Percentiles rank a stretch among this genome's conserved stretches.
Evolutionary conservation across 2,329 filamentous ascomycete species (phyloP).

Genomic region (Didymella keratinophila): DNA sequence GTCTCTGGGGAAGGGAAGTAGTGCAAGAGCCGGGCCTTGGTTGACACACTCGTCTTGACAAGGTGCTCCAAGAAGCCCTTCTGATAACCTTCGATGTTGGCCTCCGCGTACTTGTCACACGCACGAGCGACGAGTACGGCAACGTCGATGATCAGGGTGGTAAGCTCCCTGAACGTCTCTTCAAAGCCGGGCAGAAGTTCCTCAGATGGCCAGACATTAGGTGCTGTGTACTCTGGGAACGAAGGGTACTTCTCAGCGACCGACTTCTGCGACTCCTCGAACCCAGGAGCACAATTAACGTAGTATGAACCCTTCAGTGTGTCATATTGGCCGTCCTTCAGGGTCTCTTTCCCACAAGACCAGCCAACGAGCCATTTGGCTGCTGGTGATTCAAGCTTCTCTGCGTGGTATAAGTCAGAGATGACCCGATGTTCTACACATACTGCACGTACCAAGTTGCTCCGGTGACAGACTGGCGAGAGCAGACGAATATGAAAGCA

Average conservation of each 20-base stretch:
- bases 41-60: constrained; percentile 83
- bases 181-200: constrained; percentile 77
- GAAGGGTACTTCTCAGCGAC: constrained; percentile 62
- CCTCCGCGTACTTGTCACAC: constrained; percentile 84
- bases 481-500: constrained; percentile 88
- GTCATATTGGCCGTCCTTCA: constrained; percentile 79
- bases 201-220: constrained; percentile 85
- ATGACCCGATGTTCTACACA: background rate
- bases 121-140: constrained; percentile 88
- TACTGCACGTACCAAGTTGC: constrained; percentile 68
- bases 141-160: constrained; percentile 84
- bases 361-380: constrained; percentile 73
- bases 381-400: constrained; percentile 57
- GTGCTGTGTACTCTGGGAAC: constrained; percentile 87
- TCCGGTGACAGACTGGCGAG: constrained; percentile 78
- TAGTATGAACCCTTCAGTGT: constrained; percentile 86
- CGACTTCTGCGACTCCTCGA: constrained; percentile 67
- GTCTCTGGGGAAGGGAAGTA: constrained; percentile 73
- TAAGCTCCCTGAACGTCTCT: constrained; percentile 75
- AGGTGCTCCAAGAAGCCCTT: constrained; percentile 84
- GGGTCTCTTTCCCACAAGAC: constrained; percentile 83
- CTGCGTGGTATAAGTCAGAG: constrained; percentile 35
- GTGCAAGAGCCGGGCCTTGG: constrained; percentile 89
- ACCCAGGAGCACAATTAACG: constrained; percentile 73
- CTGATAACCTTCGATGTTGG: constrained; percentile 79